Base-by-base conservation (phyloP, 768 basidiomycete genomes). In the Omphalotus guepiniiformis region DNA sequence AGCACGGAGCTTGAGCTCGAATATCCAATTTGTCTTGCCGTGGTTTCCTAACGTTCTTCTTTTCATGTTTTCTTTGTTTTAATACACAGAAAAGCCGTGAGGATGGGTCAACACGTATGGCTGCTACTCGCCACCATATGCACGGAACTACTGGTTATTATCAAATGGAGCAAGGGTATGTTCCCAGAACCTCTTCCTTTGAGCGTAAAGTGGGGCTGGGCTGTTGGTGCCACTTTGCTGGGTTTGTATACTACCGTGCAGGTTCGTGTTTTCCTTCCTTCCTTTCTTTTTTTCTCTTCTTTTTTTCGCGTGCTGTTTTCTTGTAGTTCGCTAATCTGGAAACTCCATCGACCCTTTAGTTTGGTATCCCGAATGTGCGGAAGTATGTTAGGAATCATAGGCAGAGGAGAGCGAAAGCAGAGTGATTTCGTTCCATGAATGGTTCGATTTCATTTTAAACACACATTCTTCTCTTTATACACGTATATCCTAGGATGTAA, bases 71-170 rank as follows among this genome's bases (percentile, higher is more conserved):
- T 16, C 9, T 13, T 30, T 38, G 6, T 21, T 26, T 19, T 25
- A 19, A 7, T 21, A 40, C 47, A 23, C 57, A 92, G 90, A 57
- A 82, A 74, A 55, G 83, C 87, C n/a, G 82, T 83, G 52, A 78
- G 90, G 48, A 92, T 93, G 90, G 90, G 91, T 2, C 87, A 90
- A 55, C 90, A 93, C 59, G 82, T 84, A 27, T 92, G 90, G 90
- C 69, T 93, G 34, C 69, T 93, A 50, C 77, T 91, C 41, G 89
- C 90, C 26, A 93, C 90, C n/a, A 82, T 91, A 52, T 57, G 80
- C 48, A 92, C 91, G 12, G 90, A 93, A 62, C 63, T 90, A 28
- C 71, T 93, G 42, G 84, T 82, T 35, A 90, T 93, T 44, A 65
- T 73, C 55, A 93, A 93, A 70, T 93, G 88, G 89, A 81, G 85